Evolutionary conservation across 441 rosid genomes (phyloP).

Genomic region (Pelargonium australe): DNA sequence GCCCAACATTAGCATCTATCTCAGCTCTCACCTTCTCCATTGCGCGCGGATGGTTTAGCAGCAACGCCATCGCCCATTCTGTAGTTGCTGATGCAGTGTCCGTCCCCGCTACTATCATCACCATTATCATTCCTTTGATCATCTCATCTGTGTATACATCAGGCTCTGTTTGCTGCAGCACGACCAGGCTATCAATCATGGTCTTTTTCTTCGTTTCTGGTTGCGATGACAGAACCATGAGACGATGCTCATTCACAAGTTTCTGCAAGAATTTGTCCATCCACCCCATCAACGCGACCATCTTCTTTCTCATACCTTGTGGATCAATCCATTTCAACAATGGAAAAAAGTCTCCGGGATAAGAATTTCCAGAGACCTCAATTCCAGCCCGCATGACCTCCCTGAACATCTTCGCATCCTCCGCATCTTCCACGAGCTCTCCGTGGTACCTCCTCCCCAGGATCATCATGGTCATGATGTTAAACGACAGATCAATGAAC

Average conservation of each 20-base stretch:
- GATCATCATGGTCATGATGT: constrained; percentile 21
- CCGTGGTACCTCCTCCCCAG: constrained; percentile 19
- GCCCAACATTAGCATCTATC: constrained; percentile 1
- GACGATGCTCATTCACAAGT: constrained; percentile 11
- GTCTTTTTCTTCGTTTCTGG: neutral
- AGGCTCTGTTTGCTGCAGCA: constrained; percentile 10
- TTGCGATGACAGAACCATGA: neutral
- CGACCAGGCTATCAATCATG: constrained; percentile 12
- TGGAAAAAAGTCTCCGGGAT: constrained; percentile 8
- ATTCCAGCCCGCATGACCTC: neutral
- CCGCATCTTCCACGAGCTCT: constrained; percentile 13
- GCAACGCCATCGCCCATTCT: constrained; percentile 9
- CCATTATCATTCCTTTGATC: constrained; percentile 18
- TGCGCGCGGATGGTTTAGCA: constrained; percentile 1
- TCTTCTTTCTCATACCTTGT: constrained; percentile 8
- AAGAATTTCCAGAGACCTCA: constrained; percentile 1
- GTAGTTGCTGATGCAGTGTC: constrained; percentile 10
- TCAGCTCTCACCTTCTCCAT: constrained; percentile 6
- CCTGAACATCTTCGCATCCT: constrained; percentile 7
- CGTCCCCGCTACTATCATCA: constrained; percentile 10
- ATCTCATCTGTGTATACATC: constrained; percentile 15
- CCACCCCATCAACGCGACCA: neutral
- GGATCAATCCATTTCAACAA: constrained; percentile 13
- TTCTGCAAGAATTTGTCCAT: constrained; percentile 18
- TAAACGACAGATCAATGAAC: constrained; percentile 18